Evolutionary conservation across 495 filamentous ascomycete genomes (phyloP), one percentile per base, ranked within the genome.

Genomic region (Lophiostoma macrostomum): DNA sequence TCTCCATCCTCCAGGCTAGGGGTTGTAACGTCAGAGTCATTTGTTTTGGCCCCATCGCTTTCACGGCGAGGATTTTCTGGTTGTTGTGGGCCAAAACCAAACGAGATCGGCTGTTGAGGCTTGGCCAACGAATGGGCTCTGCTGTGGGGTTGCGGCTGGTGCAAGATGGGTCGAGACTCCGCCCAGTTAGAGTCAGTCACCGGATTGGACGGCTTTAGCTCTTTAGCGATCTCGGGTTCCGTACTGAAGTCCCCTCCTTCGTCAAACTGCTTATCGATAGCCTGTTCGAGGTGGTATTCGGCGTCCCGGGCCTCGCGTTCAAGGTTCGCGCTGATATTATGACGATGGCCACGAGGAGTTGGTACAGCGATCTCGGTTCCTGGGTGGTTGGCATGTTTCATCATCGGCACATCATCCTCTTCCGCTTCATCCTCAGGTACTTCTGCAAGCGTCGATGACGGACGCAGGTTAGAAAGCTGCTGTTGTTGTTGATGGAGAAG

Each of bases 221-320:
- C 22, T 8, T 32, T n/a, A 25, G 23, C 34, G 27, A 45, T 50
- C 66, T 67, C 29, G 69, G 50, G 60, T 54, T 62, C 72, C 68
- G 32, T 67, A 66, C 53, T 82, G 28, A 65, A 64, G 30, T 61
- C 61, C 23, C 59, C 74, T 45, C 84, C 83, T 44, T 87, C 81
- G 28, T 87, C 83, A 32, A 89, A 70, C 59, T 86, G 82, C 23
- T 79, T 80, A 27, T 86, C 77, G 56, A 87, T 82, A 31, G 85
- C 81, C 58, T 85, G 77, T 60, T 88, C 87, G 48, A 90, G 65
- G 50, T 91, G 86, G 60, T 93, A 89, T 50, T 94, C 85, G n/a
- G 81, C 80, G 64, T 89, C 83, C 41, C 94, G 87, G 36, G 95
- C 81, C 56, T 94, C 90, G 62, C 84, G 82, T 67, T 96, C 88